phyloP scores from a whole-genome alignment of 768 basidiomycete species.

The Leucosporidium creatinivorum region DNA sequence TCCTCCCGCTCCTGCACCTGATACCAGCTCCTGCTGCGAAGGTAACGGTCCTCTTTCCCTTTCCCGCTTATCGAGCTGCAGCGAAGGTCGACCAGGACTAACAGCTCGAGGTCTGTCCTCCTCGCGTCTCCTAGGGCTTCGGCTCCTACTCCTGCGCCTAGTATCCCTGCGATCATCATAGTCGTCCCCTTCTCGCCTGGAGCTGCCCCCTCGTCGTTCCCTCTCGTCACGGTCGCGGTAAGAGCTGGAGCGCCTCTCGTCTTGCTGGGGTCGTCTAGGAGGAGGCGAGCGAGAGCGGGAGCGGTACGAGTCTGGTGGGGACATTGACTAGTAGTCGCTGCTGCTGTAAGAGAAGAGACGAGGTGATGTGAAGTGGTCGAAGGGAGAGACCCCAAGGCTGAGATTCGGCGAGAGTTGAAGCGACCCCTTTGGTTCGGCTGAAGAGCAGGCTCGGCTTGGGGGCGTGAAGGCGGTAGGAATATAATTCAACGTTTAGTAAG shows the following conservation, averaged over 20 bases:
- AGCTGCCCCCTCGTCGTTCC: not conserved
- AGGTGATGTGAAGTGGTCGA: too few species aligned
- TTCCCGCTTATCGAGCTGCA: not conserved
- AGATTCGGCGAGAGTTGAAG: too few species aligned
- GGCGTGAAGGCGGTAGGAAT: too few species aligned
- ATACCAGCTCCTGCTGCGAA: too few species aligned
- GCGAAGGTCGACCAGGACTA: not conserved
- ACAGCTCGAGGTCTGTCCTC: not conserved
- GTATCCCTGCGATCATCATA: not conserved
- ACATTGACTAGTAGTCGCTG: too few species aligned
- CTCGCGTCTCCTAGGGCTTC: not conserved
- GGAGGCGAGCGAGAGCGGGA: not conserved
- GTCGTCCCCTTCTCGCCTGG: not conserved
- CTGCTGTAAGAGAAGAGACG: too few species aligned
- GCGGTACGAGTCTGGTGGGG: too few species aligned
- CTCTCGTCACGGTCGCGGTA: not conserved
- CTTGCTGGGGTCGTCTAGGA: not conserved
- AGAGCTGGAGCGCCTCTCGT: not conserved
- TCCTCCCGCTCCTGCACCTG: not conserved
- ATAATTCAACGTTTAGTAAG: too few species aligned
- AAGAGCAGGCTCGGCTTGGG: too few species aligned
- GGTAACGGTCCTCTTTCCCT: not conserved
- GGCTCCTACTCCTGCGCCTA: not conserved
- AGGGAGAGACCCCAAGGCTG: too few species aligned
- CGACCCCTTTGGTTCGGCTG: too few species aligned